Evolutionary conservation across 1,139 yeast species (phyloP), one percentile per base, ranked within the genome.

Genomic region (Blastobotrys persicus): DNA sequence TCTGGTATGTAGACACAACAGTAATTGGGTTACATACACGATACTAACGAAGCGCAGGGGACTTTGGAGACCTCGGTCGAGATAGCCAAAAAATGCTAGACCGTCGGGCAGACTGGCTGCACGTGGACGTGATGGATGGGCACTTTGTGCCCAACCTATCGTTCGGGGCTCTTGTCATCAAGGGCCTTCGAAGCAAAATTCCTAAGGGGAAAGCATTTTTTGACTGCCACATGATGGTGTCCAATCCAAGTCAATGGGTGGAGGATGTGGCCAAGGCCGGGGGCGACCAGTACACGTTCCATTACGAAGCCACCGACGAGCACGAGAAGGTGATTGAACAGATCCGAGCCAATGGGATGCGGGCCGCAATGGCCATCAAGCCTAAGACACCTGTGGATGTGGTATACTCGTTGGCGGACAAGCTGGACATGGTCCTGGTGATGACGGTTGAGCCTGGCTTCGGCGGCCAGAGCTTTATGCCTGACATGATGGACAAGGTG

Each of bases 391-490:
- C 94, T 0, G 95, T 88, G 20, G 95, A 86, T 53, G 95, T 80
- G 2, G 77, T 91, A 44, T 83, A 76, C 62, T 92, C 88, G 28
- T 71, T 88, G 57, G 94, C 83, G 31, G 83, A 85, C 49, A 73
- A 81, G 56, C 75, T 92, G 59, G 98, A 94, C 67, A 87, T 92
- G 96, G 92, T 89, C 6, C 76, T 92, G 54, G 85, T 92, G 47
- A 94, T 92, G 98, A 92, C 98, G 2, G 98, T 92, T 41, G 98
- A 92, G 69, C 98, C 98, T 6, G 98, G 98, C 1, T 92, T 92
- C 65, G 98, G 98, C 32, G 99, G 99, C 44, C 99, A 92, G 70
- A 86, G 85, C 68, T 94, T 92, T 75, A 89, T 88, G 96, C 75
- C 81, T 13, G 87, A 83, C 55, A 91, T 91, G 96, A 91, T 92